Percentiles rank a stretch among this genome's conserved stretches.
These are phyloP conservation scores for Geotrichum histeridarum DNA, from an alignment of 1,139 yeast genomes.

Conservation along the genomic window DNA sequence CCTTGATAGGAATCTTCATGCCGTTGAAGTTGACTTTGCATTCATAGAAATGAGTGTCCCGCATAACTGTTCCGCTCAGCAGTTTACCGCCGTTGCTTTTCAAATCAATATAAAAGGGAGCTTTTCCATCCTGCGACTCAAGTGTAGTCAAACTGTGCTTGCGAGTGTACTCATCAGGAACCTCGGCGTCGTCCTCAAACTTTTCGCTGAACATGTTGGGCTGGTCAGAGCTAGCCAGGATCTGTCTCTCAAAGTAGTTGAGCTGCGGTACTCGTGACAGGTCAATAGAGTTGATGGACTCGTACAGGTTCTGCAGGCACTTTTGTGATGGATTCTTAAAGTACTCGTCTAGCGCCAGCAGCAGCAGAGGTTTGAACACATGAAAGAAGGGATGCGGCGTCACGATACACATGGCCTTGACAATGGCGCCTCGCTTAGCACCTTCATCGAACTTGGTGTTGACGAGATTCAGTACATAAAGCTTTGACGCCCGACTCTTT, in stretches of 20 bases:
- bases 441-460: slow-evolving; percentile 43
- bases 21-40: slow-evolving; percentile 32
- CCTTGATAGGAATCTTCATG: slow-evolving; percentile 34
- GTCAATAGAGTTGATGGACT: slow-evolving; percentile 39
- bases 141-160: slow-evolving; percentile 1
- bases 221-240: slow-evolving; percentile 32
- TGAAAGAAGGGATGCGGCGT: slow-evolving; percentile 51
- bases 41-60: slow-evolving; percentile 36
- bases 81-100: slow-evolving; percentile 25
- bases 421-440: slow-evolving; percentile 51
- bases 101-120: slow-evolving; percentile 28
- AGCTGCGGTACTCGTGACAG: slow-evolving; percentile 34
- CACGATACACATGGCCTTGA: slow-evolving; percentile 52
- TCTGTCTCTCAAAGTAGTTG: slow-evolving; percentile 31
- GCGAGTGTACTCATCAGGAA: not conserved
- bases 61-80: slow-evolving; percentile 22
- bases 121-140: not conserved
- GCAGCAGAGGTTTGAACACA: slow-evolving; percentile 53
- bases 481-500: slow-evolving; percentile 39
- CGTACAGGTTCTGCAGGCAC: slow-evolving; percentile 36
- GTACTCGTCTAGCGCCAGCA: slow-evolving; percentile 50
- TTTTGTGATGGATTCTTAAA: slow-evolving; percentile 31
- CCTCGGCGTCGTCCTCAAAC: slow-evolving; percentile 23
- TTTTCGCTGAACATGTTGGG: slow-evolving; percentile 33
- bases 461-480: slow-evolving; percentile 53